These are phyloP conservation scores for Talaromyces sp. DNA, from an alignment of 2,329 filamentous ascomycete species.

Conservation along the genomic window DNA sequence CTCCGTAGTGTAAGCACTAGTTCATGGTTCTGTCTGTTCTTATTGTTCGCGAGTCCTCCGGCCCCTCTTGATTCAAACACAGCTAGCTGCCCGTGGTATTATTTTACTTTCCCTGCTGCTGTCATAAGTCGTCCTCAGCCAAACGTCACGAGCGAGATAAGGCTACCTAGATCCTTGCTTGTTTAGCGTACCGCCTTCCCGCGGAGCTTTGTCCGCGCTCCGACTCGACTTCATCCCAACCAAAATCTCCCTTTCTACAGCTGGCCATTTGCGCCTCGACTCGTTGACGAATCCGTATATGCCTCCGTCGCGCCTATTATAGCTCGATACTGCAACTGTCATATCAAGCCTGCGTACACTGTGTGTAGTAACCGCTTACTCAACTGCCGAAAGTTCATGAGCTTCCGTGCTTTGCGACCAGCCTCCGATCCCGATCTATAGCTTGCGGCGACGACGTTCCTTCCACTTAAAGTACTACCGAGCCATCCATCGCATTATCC, in stretches of 20 bases:
- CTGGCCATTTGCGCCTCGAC: neutral
- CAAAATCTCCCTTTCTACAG: neutral
- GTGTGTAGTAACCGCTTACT: neutral
- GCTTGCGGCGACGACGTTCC: neutral
- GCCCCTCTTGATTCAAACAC: neutral
- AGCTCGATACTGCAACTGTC: neutral
- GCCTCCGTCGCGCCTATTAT: neutral
- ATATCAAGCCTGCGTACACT: neutral
- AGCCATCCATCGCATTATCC: neutral
- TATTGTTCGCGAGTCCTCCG: neutral
- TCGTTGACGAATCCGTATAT: neutral
- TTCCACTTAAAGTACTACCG: neutral
- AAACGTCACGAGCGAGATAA: neutral
- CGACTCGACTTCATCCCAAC: neutral
- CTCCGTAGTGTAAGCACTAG: neutral
- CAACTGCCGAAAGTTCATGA: constrained; percentile 31
- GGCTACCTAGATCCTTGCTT: neutral
- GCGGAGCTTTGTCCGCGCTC: neutral
- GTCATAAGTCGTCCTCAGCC: neutral
- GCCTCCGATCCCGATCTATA: neutral
- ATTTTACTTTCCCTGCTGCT: neutral
- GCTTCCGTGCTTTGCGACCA: constrained; percentile 11
- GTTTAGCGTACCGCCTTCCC: neutral
- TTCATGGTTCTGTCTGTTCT: neutral
- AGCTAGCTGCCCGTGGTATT: neutral